These are phyloP conservation scores for Podila epicladia DNA, from an alignment of 192 early-diverging fungal genomes.

Conservation along the genomic window DNA sequence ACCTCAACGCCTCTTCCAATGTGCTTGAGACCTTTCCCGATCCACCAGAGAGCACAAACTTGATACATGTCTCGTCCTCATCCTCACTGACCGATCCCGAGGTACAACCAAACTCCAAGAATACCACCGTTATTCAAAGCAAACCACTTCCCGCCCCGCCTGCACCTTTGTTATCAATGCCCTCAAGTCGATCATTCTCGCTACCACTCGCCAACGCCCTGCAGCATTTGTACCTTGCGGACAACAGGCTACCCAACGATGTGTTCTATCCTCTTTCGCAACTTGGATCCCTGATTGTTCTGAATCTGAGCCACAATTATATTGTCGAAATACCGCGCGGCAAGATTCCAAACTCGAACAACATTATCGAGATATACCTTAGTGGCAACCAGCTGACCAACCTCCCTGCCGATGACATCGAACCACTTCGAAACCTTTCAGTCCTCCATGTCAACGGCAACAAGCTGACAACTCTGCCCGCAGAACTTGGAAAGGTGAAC, in stretches of 20 bases:
- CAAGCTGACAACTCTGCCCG: constrained; percentile 89
- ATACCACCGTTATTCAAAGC: constrained; percentile 40
- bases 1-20: constrained; percentile 85
- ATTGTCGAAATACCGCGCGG: constrained; percentile 85
- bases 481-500: constrained; percentile 88
- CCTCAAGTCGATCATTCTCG: constrained; percentile 26
- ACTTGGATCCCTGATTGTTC: constrained; percentile 74
- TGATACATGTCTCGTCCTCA: constrained; percentile 5
- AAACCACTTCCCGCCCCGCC: constrained; percentile 60
- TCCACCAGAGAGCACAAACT: constrained; percentile 50
- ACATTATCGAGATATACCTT: constrained; percentile 81
- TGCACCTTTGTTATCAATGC: constrained; percentile 9
- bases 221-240: constrained; percentile 75
- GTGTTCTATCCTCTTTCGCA: constrained; percentile 77
- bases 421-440: constrained; percentile 70
- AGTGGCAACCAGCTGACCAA: constrained; percentile 86
- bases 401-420: constrained; percentile 87
- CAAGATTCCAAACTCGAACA: constrained; percentile 70
- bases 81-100: constrained; percentile 2
- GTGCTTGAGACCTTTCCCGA: constrained; percentile 83
- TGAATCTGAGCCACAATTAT: constrained; percentile 87
- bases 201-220: constrained; percentile 69
- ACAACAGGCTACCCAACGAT: constrained; percentile 86
- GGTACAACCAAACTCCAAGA: constrained; percentile 28
- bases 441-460: constrained; percentile 91